phyloP scores from a whole-genome alignment of 108 stramenopile species.

The Discostella pseudostelligera region DNA sequence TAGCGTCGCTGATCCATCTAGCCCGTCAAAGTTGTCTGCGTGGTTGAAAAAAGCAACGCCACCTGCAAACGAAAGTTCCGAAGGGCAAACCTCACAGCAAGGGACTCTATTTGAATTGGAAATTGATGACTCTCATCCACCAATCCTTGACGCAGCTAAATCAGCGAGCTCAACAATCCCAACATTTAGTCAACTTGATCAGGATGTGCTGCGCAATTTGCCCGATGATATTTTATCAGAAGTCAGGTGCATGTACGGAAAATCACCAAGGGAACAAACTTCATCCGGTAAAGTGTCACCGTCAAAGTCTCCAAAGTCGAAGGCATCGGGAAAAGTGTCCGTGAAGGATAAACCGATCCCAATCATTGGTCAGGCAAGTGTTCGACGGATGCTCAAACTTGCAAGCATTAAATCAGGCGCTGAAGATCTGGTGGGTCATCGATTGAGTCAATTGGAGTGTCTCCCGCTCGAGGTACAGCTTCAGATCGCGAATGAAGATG shows the following conservation, averaged over 20 bases:
- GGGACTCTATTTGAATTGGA: background rate
- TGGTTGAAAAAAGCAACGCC: constrained; percentile 27
- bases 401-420: constrained; percentile 64
- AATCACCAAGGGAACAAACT: background rate
- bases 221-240: constrained; percentile 40
- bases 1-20: constrained; percentile 5
- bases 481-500: constrained; percentile 68
- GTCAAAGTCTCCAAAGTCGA: constrained; percentile 12
- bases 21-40: constrained; percentile 24
- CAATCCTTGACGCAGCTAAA: background rate
- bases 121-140: background rate
- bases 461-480: constrained; percentile 75
- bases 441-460: constrained; percentile 57
- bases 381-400: constrained; percentile 74
- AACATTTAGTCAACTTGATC: constrained; percentile 45
- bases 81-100: background rate
- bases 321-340: constrained; percentile 4
- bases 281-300: constrained; percentile 3
- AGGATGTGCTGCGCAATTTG: constrained; percentile 40
- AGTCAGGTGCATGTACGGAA: constrained; percentile 23
- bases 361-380: constrained; percentile 51
- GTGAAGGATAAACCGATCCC: constrained; percentile 19
- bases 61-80: background rate
- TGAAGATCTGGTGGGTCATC: constrained; percentile 23
- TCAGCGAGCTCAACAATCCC: constrained; percentile 12